Evolutionary conservation across 768 basidiomycete genomes (phyloP).

Genomic region (Dioszegia aurantiaca): DNA sequence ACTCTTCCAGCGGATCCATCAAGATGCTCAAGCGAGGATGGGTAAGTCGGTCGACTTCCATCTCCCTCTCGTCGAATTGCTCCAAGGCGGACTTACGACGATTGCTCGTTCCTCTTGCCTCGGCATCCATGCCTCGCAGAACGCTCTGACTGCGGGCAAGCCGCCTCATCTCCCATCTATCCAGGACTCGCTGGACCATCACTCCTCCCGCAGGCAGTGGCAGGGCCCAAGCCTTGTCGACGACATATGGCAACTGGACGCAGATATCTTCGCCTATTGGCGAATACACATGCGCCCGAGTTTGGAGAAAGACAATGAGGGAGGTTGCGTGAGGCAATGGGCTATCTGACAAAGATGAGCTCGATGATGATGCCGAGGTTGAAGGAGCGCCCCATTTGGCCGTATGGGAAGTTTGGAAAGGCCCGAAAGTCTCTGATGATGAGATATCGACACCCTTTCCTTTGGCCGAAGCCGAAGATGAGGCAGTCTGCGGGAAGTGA

Average conservation of each 20-base stretch:
- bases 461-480: background rate
- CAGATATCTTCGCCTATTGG: constrained; percentile 42
- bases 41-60: constrained; percentile 27
- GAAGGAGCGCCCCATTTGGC: constrained; percentile 18
- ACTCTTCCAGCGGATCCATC: constrained; percentile 42
- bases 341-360: background rate
- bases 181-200: constrained; percentile 42
- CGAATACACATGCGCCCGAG: constrained; percentile 39
- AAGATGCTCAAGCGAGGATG: constrained; percentile 38
- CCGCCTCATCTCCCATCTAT: constrained; percentile 28
- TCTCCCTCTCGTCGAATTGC: constrained; percentile 33
- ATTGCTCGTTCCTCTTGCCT: background rate
- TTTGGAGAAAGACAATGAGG: constrained; percentile 46
- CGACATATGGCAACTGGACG: constrained; percentile 43
- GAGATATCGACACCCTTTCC: background rate
- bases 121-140: constrained; percentile 21
- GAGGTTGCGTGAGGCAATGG: constrained; percentile 13
- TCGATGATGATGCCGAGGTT: constrained; percentile 2
- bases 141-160: constrained; percentile 13
- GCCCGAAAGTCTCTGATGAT: constrained; percentile 24
- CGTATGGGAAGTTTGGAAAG: constrained; percentile 25
- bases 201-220: constrained; percentile 32
- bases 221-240: constrained; percentile 36
- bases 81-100: constrained; percentile 33
- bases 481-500: constrained; percentile 24